Base-by-base conservation (phyloP, 2,329 filamentous ascomycete species). In the Diaporthe vexans region DNA sequence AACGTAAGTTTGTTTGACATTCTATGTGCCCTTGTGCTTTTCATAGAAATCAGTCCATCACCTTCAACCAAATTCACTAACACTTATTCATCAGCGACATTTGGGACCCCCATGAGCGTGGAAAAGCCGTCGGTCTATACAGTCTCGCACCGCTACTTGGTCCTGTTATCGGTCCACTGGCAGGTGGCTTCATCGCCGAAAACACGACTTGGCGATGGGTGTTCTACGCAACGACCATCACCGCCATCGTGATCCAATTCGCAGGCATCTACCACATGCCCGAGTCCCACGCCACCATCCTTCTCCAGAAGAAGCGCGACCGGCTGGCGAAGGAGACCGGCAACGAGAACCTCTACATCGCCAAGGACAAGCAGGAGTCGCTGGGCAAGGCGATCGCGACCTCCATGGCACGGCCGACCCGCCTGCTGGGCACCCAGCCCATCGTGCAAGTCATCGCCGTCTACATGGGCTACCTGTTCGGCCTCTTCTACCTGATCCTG, bases 151-250 rank as follows among this genome's bases (percentile, higher is more conserved):
- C 92, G 0, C 84, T 94, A 0, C 86, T 94, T 0, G 92, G 91
- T 0, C 91, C 92, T 1, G 90, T 91, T 1, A 82, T 93, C 5
- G 92, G 92, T 0, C 92, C 92, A 1, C 89, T 93, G 67, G 89
- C 88, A 0, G 92, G 91, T 37, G 91, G 90, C 0, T 93, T 91
- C 81, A 91, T 94, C 57, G 86, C 91, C 1, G 82, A 93, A 78
- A 85, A 88, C 79, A 90, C 88, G 10, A 91, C 88, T 0, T 95
- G 93, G 93, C 88, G 92, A 51, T 95, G 93, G 93, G 89, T 90
- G 8, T 95, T 94, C 83, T 94, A 89, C 82, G 86, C 90, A 0
- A 93, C 91, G 1, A 89, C 90, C 1, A 92, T 94, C 73, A 82
- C 83, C 10, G 90, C 91, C 73, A 91, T 85, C 1, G 75, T 89